Percentiles rank a stretch among this genome's conserved stretches.
Conservation (phyloP, 805 yeast genomes). For the Lipomyces spencermartinsiae region DNA sequence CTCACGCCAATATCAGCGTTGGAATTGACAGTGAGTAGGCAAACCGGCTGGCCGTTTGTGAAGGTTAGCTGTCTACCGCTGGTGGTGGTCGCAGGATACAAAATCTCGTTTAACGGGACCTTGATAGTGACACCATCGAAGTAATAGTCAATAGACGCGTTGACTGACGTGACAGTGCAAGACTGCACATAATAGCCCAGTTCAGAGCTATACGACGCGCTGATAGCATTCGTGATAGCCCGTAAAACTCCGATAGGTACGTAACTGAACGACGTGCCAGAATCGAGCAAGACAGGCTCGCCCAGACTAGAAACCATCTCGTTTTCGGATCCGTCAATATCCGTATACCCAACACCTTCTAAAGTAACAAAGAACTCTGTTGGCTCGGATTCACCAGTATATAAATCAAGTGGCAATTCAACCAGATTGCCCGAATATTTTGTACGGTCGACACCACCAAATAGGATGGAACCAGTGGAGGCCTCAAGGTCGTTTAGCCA, state of each 20-base stretch:
- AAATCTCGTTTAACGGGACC: conserved; percentile 51
- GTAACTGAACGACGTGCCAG: conserved; percentile 61
- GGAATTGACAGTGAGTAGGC: conserved; percentile 43
- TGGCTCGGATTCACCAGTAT: conserved; percentile 24
- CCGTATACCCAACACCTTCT: conserved; percentile 31
- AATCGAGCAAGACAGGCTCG: conserved; percentile 56
- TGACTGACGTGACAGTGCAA: conserved; percentile 46
- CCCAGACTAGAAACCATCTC: conserved; percentile 21
- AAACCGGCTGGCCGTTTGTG: conserved; percentile 37
- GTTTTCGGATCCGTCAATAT: conserved; percentile 14
- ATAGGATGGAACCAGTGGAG: conserved; percentile 45
- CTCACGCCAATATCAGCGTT: conserved; percentile 41
- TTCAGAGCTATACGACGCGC: conserved; percentile 49
- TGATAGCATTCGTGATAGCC: conserved; percentile 47
- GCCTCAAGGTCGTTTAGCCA: conserved; percentile 54
- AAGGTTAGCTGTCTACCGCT: conserved; percentile 32
- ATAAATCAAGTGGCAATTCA: conserved; percentile 18
- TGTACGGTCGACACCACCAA: conserved; percentile 60
- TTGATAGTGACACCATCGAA: conserved; percentile 59
- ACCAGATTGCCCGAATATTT: conserved; percentile 54
- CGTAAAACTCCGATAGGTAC: conserved; percentile 50
- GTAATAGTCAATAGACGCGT: conserved; percentile 50
- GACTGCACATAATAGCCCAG: conserved; percentile 52
- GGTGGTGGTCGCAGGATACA: conserved; percentile 27
- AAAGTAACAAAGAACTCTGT: conserved; percentile 35